These are phyloP conservation scores for Elaphomyces granulatus DNA, from an alignment of 495 filamentous ascomycete genomes.

Conservation along the genomic window DNA sequence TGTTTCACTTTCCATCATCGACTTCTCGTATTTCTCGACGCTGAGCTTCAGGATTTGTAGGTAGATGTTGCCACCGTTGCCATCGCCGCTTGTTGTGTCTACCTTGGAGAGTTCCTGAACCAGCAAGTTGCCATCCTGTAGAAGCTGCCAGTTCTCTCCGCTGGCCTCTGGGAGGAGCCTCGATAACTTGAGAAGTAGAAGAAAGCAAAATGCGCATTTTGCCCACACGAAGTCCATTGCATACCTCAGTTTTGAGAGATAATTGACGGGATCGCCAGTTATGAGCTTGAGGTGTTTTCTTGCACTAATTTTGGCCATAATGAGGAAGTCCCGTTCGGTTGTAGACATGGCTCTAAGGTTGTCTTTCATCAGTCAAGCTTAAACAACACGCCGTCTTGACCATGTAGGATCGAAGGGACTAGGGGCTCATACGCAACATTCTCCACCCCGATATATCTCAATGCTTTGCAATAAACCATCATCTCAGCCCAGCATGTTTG, in stretches of 20 bases:
- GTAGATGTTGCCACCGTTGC: conserved; percentile 27
- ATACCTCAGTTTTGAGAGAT: conserved; percentile 35
- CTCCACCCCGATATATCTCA: conserved; percentile 33
- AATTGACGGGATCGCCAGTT: conserved; percentile 24
- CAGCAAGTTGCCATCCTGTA: conserved; percentile 29
- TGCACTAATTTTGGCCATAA: conserved; percentile 33
- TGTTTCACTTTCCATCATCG: conserved; percentile 21
- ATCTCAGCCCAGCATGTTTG: conserved; percentile 36
- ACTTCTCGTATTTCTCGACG: conserved; percentile 34
- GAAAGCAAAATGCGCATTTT: conserved; percentile 39
- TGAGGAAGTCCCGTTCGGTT: conserved; percentile 26
- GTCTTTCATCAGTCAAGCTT: no score
- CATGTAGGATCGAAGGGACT: background rate
- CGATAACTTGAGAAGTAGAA: conserved; percentile 36
- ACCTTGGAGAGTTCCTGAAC: conserved; percentile 29
- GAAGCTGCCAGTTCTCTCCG: conserved; percentile 24
- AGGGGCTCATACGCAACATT: conserved; percentile 25
- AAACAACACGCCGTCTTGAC: no score
- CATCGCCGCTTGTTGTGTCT: conserved; percentile 12
- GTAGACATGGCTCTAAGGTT: conserved; percentile 23
- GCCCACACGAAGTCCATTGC: conserved; percentile 44
- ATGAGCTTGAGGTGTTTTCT: conserved; percentile 36
- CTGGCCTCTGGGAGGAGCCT: conserved; percentile 31
- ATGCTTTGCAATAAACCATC: conserved; percentile 35
- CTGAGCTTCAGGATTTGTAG: conserved; percentile 28